Conservation (phyloP, 73 alveolate species). For the Paramecium sonneborni region DNA sequence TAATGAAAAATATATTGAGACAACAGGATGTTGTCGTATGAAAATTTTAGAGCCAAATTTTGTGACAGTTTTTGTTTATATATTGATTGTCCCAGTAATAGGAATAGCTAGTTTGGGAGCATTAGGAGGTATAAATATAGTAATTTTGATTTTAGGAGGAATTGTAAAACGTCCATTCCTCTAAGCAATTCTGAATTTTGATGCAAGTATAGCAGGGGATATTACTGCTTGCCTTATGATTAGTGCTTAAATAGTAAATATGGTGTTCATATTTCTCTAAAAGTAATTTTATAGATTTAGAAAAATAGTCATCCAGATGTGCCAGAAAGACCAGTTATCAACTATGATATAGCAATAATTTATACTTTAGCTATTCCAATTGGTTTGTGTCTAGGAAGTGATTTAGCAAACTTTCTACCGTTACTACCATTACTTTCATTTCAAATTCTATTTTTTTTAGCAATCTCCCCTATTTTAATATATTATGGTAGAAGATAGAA, state of each 20-base stretch:
- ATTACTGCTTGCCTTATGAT: conserved; percentile 8
- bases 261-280: neutral
- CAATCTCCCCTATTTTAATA: neutral
- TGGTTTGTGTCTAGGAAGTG: conserved; percentile 25
- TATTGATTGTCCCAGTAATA: conserved; percentile 11
- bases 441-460: neutral
- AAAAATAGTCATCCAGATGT: conserved; percentile 35
- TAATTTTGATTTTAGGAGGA: conserved; percentile 3
- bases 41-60: neutral
- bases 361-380: conserved; percentile 27
- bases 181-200: neutral
- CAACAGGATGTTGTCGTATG: conserved; percentile 33
- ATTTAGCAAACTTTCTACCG: conserved; percentile 14
- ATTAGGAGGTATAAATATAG: conserved; percentile 27
- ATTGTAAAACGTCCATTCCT: conserved; percentile 38
- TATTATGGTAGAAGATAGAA: neutral
- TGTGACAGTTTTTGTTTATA: conserved; percentile 6
- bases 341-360: neutral
- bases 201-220: neutral
- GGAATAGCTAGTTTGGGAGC: conserved; percentile 47
- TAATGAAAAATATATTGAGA: neutral
- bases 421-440: neutral
- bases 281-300: neutral
- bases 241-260: neutral
- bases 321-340: conserved; percentile 51